Evolutionary conservation across 1,284 basidiomycete species (phyloP).

Genomic region (Pascua guehoae): DNA sequence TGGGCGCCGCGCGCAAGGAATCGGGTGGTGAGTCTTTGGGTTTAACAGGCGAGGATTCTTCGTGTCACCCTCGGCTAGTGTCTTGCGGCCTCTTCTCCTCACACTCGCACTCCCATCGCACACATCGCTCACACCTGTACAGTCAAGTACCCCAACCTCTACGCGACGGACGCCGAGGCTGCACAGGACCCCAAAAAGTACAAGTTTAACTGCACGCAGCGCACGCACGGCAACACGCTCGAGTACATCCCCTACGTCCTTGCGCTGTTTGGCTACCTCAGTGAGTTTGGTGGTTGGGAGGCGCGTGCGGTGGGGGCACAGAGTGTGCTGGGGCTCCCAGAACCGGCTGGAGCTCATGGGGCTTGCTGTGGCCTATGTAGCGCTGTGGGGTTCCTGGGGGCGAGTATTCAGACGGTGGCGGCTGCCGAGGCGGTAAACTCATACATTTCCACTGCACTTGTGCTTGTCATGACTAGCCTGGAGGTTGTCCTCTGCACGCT

Average conservation of each 20-base stretch:
- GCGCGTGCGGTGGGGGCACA: too few relatives aligned
- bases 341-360: too few relatives aligned
- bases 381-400: too few relatives aligned
- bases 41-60: not conserved
- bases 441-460: too few relatives aligned
- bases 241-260: conserved; percentile 35
- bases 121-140: not conserved
- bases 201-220: conserved; percentile 41
- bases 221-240: conserved; percentile 43
- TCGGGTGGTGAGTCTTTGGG: conserved; percentile 11
- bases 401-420: too few relatives aligned
- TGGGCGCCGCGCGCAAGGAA: conserved; percentile 26
- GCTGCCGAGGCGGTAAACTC: too few relatives aligned
- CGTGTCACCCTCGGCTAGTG: too few relatives aligned
- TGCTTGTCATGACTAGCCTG: too few relatives aligned
- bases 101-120: not conserved
- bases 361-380: too few relatives aligned
- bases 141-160: conserved; percentile 39
- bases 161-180: conserved; percentile 39
- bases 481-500: too few relatives aligned
- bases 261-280: conserved; percentile 25
- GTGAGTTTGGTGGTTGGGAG: conserved; percentile 17
- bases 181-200: conserved; percentile 37
- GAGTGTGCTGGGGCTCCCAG: too few relatives aligned
- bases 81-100: too few relatives aligned